Conservation (phyloP, 345 rosid species). For the Citrus reticulata region DNA sequence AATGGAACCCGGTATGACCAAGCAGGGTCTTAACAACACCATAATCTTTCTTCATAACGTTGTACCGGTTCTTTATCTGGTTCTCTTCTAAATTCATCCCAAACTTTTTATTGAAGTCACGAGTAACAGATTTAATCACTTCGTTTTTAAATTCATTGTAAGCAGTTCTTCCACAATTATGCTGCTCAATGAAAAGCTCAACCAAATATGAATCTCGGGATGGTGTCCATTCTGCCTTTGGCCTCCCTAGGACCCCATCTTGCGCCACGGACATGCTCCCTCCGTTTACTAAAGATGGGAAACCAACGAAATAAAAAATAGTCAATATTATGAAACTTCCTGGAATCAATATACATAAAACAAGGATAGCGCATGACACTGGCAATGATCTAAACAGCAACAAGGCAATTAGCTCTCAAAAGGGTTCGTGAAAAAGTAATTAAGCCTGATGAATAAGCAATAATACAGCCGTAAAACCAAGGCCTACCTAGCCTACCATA, state of each 20-base stretch:
- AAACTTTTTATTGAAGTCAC: constrained; percentile 30
- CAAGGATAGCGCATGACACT: neutral
- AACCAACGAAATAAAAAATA: neutral
- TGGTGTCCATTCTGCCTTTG: constrained; percentile 34
- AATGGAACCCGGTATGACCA: constrained; percentile 24
- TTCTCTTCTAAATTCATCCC: constrained; percentile 36
- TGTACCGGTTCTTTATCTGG: constrained; percentile 39
- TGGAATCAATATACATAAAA: neutral
- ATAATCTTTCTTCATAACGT: constrained; percentile 40
- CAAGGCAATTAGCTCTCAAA: neutral
- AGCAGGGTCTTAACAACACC: constrained; percentile 34
- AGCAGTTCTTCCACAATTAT: constrained; percentile 35
- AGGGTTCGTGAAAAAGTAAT: neutral
- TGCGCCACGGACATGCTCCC: constrained; percentile 24
- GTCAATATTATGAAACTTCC: neutral
- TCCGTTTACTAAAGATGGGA: neutral
- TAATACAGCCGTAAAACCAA: neutral
- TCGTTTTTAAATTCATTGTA: constrained; percentile 33
- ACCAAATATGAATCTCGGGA: constrained; percentile 32
- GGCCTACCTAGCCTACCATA: too few relatives aligned
- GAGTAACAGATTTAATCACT: constrained; percentile 28
- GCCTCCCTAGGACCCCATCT: constrained; percentile 24
- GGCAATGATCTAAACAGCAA: neutral
- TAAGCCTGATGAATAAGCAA: neutral
- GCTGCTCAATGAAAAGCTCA: constrained; percentile 31